phyloP scores from a whole-genome alignment of 2,329 filamentous ascomycete species.

The Xylariaceae sp. region DNA sequence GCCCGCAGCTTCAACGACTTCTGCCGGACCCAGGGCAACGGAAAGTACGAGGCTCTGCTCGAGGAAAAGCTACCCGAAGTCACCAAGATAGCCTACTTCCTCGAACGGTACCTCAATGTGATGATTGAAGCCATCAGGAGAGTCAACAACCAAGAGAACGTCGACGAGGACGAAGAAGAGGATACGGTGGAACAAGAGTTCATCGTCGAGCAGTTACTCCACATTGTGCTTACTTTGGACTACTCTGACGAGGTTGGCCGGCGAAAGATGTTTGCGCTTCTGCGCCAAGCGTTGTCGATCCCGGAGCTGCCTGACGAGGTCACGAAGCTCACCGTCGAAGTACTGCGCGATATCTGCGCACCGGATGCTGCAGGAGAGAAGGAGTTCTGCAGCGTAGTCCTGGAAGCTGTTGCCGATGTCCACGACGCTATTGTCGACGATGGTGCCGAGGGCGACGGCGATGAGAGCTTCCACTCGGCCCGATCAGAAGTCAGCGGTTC shows the following conservation, averaged over 20 bases:
- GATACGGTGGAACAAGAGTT: slow-evolving; percentile 90
- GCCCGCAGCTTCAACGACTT: slow-evolving; percentile 92
- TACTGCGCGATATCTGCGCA: slow-evolving; percentile 77
- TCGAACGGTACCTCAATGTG: slow-evolving; percentile 72
- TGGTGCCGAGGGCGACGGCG: slow-evolving; percentile 45
- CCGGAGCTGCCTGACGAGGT: slow-evolving; percentile 87
- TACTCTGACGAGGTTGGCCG: slow-evolving; percentile 97
- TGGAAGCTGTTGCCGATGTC: slow-evolving; percentile 93
- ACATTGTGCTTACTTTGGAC: slow-evolving; percentile 86
- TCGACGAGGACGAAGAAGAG: slow-evolving; percentile 61
- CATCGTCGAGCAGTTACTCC: slow-evolving; percentile 87
- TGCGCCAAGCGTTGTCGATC: slow-evolving; percentile 79
- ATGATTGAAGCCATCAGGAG: slow-evolving; percentile 60
- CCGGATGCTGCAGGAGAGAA: slow-evolving; percentile 67
- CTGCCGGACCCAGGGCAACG: slow-evolving; percentile 68
- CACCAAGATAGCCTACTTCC: slow-evolving; percentile 79
- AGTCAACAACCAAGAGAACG: slow-evolving; percentile 47
- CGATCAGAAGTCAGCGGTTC: slow-evolving; percentile 74
- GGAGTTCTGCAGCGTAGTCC: slow-evolving; percentile 77
- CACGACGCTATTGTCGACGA: slow-evolving; percentile 87
- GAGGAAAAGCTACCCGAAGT: slow-evolving; percentile 96
- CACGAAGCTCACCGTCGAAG: slow-evolving; percentile 80
- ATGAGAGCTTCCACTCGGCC: slow-evolving; percentile 92
- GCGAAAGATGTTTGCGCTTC: slow-evolving; percentile 88
- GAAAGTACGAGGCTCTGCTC: slow-evolving; percentile 67